Evolutionary conservation across 2,329 filamentous ascomycete genomes (phyloP).

Genomic region (Cladosporium sp.): DNA sequence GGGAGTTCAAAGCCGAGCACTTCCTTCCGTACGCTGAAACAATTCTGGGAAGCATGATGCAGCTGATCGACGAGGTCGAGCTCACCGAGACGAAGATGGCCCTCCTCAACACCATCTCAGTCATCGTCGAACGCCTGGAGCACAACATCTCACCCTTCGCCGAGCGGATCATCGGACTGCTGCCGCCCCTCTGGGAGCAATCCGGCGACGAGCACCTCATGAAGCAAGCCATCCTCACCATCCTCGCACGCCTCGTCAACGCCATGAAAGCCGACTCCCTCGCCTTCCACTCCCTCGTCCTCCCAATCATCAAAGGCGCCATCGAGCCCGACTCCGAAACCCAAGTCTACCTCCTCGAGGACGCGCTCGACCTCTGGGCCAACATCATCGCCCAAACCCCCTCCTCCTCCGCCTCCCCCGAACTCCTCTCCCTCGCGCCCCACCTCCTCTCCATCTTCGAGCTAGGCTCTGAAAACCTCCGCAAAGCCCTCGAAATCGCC

Average conservation of each 20-base stretch:
- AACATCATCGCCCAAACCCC: constrained; percentile 62
- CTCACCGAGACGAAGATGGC: constrained; percentile 85
- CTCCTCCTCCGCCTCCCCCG: constrained; percentile 32
- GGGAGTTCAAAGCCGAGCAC: constrained; percentile 65
- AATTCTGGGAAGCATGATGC: constrained; percentile 66
- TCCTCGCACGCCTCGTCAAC: constrained; percentile 77
- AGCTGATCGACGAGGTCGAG: constrained; percentile 71
- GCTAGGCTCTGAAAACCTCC: constrained; percentile 43
- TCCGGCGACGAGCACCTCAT: constrained; percentile 84
- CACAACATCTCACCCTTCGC: constrained; percentile 61
- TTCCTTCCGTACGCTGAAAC: constrained; percentile 74
- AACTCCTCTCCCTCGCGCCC: constrained; percentile 37
- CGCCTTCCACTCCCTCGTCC: constrained; percentile 70
- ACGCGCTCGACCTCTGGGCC: constrained; percentile 84
- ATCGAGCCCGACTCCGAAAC: constrained; percentile 67
- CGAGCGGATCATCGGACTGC: constrained; percentile 71
- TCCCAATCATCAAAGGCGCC: constrained; percentile 76
- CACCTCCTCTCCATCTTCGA: constrained; percentile 43
- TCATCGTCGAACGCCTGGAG: constrained; percentile 76
- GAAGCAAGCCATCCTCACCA: constrained; percentile 85
- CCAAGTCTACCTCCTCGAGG: constrained; percentile 79
- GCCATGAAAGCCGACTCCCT: constrained; percentile 74
- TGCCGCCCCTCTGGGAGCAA: constrained; percentile 78
- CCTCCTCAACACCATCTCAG: constrained; percentile 77
- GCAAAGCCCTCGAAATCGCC: constrained; percentile 44